A percentile compares a stretch with the other conserved stretches of the same genome.
These are phyloP conservation scores for Geranomyces michiganensis DNA, from an alignment of 192 early-diverging fungal species.

Conservation along the genomic window DNA sequence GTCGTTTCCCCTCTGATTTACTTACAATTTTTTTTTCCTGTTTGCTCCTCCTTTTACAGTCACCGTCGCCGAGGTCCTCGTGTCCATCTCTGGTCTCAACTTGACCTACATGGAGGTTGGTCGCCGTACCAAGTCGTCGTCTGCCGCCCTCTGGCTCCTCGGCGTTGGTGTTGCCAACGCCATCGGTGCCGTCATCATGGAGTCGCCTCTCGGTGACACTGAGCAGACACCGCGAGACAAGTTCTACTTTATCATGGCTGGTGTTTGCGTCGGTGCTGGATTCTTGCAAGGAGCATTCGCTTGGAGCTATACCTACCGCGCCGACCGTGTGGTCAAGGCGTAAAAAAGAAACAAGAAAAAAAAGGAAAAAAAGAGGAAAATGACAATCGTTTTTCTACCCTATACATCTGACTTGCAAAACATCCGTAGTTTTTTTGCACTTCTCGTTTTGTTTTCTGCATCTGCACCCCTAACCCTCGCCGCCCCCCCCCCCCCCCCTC, in stretches of 20 bases:
- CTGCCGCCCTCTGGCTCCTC: slow-evolving; percentile 61
- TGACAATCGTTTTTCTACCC: too few species aligned
- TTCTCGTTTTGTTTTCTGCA: too few species aligned
- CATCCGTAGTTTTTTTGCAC: too few species aligned
- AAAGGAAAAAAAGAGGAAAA: too few species aligned
- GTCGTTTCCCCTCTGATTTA: too few species aligned
- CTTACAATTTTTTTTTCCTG: too few species aligned
- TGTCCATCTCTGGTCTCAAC: slow-evolving; percentile 66
- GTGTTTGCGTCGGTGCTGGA: slow-evolving; percentile 37
- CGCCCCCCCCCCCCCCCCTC: too few species aligned
- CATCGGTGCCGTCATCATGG: slow-evolving; percentile 40
- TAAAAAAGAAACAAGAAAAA: too few species aligned
- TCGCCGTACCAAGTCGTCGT: slow-evolving; percentile 59
- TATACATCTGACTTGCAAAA: too few species aligned
- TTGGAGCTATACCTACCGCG: slow-evolving; percentile 51
- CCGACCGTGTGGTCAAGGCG: slow-evolving; percentile 24
- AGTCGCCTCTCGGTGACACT: slow-evolving; percentile 11
- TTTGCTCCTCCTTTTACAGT: too few species aligned
- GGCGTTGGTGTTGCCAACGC: slow-evolving; percentile 50
- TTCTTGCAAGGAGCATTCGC: slow-evolving; percentile 51
- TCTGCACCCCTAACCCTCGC: too few species aligned
- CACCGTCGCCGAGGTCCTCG: slow-evolving; percentile 59
- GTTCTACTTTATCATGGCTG: slow-evolving; percentile 43
- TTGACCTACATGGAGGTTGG: slow-evolving; percentile 69
- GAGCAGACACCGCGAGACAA: slow-evolving; percentile 9